These are phyloP conservation scores for Cryptococcus hybrid DNA, from an alignment of 1,284 basidiomycete genomes.

Conservation along the genomic window DNA sequence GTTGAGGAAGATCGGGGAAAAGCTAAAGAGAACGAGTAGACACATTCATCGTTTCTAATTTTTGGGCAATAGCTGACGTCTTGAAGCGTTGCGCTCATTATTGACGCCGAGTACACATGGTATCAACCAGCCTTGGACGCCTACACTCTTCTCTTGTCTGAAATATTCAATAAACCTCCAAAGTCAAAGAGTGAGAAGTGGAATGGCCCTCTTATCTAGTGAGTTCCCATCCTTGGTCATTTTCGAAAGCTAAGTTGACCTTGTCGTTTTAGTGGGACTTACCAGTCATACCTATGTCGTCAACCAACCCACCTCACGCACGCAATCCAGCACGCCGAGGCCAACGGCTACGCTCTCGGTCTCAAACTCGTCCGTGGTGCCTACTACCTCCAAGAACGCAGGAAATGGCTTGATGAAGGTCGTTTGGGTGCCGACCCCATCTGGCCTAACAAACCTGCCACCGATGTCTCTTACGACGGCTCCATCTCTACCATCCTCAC, in stretches of 20 bases:
- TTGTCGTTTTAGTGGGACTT: slow-evolving; percentile 57
- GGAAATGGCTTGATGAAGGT: slow-evolving; percentile 42
- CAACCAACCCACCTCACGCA: slow-evolving; percentile 63
- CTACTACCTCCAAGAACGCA: slow-evolving; percentile 74
- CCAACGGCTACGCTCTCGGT: slow-evolving; percentile 73
- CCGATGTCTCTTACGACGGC: slow-evolving; percentile 74
- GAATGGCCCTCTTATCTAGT: slow-evolving; percentile 49
- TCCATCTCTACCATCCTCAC: slow-evolving; percentile 65
- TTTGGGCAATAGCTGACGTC: not conserved
- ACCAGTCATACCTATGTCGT: slow-evolving; percentile 75
- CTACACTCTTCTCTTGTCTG: slow-evolving; percentile 68
- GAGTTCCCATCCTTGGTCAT: no score
- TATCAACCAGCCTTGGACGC: slow-evolving; percentile 82
- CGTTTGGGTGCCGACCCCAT: slow-evolving; percentile 49
- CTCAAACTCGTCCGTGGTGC: slow-evolving; percentile 95
- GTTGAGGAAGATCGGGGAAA: slow-evolving; percentile 60
- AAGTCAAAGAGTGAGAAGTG: slow-evolving; percentile 12
- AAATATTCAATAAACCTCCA: slow-evolving; percentile 64
- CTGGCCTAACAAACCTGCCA: slow-evolving; percentile 58
- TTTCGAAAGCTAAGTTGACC: no score
- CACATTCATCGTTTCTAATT: slow-evolving; percentile 2
- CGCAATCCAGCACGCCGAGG: slow-evolving; percentile 66
- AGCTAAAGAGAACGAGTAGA: slow-evolving; percentile 55
- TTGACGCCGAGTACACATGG: slow-evolving; percentile 80
- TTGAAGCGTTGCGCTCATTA: slow-evolving; percentile 55